Percentiles rank a stretch among this genome's conserved stretches.
phyloP scores from a whole-genome alignment of 139 green algal genomes.

The Auxenochlorella pyrenoidosa region DNA sequence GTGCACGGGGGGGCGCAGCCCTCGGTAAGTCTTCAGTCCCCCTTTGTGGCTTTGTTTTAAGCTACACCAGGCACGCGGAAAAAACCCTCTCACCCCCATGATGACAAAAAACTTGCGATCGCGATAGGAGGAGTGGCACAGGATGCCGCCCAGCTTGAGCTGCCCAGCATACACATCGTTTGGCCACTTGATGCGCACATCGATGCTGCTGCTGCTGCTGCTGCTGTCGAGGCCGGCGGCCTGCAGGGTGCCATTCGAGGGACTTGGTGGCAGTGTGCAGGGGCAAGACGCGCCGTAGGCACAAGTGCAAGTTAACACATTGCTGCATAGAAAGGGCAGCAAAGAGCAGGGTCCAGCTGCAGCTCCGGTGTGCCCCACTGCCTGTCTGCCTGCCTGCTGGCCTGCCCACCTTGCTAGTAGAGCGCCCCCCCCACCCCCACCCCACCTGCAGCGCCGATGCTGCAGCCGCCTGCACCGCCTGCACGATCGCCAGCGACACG shows the following conservation, averaged over 20 bases:
- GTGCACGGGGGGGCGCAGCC: too few species aligned
- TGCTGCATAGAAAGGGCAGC: not conserved
- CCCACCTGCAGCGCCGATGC: constrained; percentile 23
- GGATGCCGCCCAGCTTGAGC: constrained; percentile 91
- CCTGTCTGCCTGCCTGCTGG: not conserved
- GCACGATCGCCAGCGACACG: constrained; percentile 87
- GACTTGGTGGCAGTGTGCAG: too few species aligned
- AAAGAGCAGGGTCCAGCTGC: not conserved
- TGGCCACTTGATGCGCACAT: constrained; percentile 96
- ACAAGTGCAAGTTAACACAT: not conserved
- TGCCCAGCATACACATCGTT: constrained; percentile 91
- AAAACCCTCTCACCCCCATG: constrained; percentile 54
- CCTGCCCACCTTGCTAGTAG: not conserved
- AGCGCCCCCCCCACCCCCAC: too few species aligned
- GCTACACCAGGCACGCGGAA: too few species aligned
- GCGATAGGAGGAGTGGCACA: constrained; percentile 88
- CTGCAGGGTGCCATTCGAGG: not conserved
- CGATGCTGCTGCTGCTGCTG: constrained; percentile 33
- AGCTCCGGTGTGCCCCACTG: not conserved
- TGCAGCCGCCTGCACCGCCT: constrained; percentile 68
- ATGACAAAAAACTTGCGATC: constrained; percentile 73
- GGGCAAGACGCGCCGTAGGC: too few species aligned
- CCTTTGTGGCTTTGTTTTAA: too few species aligned
- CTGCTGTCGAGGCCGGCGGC: constrained; percentile 5
- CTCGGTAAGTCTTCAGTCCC: too few species aligned